Conservation (phyloP, 2,329 filamentous ascomycete genomes). For the Waltergamsia citrina region DNA sequence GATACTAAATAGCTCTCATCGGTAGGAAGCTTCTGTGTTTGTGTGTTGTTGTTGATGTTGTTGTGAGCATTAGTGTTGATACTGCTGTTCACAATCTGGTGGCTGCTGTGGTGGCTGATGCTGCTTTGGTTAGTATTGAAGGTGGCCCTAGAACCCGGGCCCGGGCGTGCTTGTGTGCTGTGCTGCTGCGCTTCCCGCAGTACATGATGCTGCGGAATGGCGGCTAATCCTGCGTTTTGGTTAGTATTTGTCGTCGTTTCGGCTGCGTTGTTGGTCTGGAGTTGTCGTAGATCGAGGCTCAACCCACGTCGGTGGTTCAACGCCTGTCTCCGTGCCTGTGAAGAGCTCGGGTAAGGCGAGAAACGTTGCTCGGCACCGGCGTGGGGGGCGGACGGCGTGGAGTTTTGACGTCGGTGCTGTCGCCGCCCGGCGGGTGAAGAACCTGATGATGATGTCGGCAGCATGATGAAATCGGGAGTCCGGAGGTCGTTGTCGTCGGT, state of each 20-base stretch:
- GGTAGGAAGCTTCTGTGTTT: not conserved
- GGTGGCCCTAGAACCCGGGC: conserved; percentile 23
- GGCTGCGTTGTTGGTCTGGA: conserved; percentile 20
- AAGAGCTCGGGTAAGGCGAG: conserved; percentile 49
- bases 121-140: not conserved
- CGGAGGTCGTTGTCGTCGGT: conserved; percentile 49
- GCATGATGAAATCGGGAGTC: conserved; percentile 37
- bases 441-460: conserved; percentile 1
- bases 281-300: conserved; percentile 68
- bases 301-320: conserved; percentile 70
- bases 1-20: conserved; percentile 42
- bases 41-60: not conserved
- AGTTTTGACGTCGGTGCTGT: conserved; percentile 75
- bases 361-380: conserved; percentile 62
- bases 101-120: not conserved
- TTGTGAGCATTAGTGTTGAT: not conserved
- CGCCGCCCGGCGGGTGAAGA: conserved; percentile 50
- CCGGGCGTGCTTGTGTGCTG: conserved; percentile 67
- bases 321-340: conserved; percentile 27
- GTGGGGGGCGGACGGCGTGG: conserved; percentile 72
- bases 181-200: conserved; percentile 89
- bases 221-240: conserved; percentile 45
- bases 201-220: conserved; percentile 56
- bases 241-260: conserved; percentile 46
- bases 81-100: not conserved